Base-by-base conservation (phyloP, 331 rosid genomes). In the Spiraea crenata region DNA sequence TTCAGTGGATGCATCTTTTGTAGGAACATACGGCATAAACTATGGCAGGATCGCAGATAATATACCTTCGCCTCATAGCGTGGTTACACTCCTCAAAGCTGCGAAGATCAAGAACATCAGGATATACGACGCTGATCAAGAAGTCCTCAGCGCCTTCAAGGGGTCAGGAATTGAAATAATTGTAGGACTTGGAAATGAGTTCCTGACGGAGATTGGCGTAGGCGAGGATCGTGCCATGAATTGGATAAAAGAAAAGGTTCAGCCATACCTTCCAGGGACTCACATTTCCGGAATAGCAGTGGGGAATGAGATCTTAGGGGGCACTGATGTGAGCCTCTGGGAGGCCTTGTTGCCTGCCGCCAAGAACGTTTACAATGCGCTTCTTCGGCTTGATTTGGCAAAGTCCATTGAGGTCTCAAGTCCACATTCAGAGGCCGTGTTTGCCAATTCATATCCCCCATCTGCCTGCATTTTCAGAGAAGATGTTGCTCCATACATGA, bases 371-470 rank as follows among this genome's bases (percentile, higher is more conserved):
- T 82, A 89, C 46, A 86, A 20, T 67, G 88, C 91, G 25, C 92
- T 93, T 40, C 52, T 63, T 7, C 71, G 74, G 75, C 86, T 93
- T 47, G 70, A 35, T 69, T 75, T 93, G 57, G 48, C 88, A 4
- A 39, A 65, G n/a, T n/a, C 60, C 12, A 73, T 93, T 9, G 85
- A 93, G 71, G 97, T 93, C 19, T 87, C 96, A 17, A 91, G 88
- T 64, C 97, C 99, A 16, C 97, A 93, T 78, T 93, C 99, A 0
- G 97, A 89, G 69, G 97, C 95, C 59, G 99, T 93, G 1, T 93
- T 93, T 52, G 91, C 87, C 6, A 84, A 76, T 73, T 93, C 99
- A 0, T 91, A 19, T 57, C 99, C 99, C 0, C 99, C 99, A 39
- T 89, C 96, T 56, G 63, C 95, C 4, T 91, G 99, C 81, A 85